phyloP scores from a whole-genome alignment of 2,329 filamentous ascomycete genomes.

The Fusarium sp. region DNA sequence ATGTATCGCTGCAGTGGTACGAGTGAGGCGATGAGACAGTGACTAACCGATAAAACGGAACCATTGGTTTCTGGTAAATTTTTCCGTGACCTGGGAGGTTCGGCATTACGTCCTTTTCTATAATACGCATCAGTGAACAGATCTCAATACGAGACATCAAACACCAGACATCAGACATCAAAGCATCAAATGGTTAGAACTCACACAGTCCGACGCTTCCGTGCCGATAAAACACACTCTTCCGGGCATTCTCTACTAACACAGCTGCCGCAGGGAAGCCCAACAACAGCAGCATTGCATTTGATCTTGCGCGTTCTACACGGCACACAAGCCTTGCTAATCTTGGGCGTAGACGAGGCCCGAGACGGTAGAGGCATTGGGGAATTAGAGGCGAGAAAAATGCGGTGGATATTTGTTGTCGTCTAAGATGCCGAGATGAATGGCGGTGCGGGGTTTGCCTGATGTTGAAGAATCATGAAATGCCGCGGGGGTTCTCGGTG shows the following conservation, averaged over 20 bases:
- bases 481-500: constrained; percentile 6
- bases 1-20: not conserved
- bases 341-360: constrained; percentile 4
- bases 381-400: not conserved
- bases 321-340: constrained; percentile 34
- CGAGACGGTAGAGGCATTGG: not conserved
- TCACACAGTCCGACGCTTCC: constrained; percentile 31
- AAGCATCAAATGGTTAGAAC: not conserved
- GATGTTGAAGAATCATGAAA: not conserved
- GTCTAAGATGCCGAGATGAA: not conserved
- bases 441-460: not conserved
- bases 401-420: not conserved
- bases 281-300: constrained; percentile 28
- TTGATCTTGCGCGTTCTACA: constrained; percentile 37
- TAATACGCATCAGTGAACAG: fast-evolving
- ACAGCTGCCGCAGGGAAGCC: constrained; percentile 32
- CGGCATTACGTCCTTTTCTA: not conserved
- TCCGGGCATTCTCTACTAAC: constrained; percentile 6
- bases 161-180: fast-evolving
- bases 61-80: too few species aligned
- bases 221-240: constrained; percentile 17
- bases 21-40: not conserved
- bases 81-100: not conserved
- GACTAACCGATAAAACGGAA: not conserved
- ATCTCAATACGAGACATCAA: not conserved